These are phyloP conservation scores for Fusarium beomiforme DNA, from an alignment of 2,329 filamentous ascomycete genomes.

Conservation along the genomic window DNA sequence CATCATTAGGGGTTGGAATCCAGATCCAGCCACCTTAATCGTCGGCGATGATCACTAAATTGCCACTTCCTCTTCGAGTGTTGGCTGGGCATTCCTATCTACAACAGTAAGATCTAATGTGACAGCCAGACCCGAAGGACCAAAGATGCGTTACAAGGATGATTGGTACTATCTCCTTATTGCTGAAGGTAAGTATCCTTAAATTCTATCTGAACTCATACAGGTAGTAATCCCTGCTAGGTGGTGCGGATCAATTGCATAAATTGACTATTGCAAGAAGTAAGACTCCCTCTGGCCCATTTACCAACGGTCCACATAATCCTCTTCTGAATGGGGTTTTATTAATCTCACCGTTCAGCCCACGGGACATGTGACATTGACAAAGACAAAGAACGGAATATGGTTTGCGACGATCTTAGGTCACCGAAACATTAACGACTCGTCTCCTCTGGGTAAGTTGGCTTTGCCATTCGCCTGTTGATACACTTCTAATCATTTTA, in stretches of 20 bases:
- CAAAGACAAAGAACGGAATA: background rate
- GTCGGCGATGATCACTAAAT: background rate
- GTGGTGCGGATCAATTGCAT: background rate
- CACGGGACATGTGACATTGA: background rate
- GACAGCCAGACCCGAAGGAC: background rate
- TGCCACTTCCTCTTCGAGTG: background rate
- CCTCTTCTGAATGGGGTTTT: background rate
- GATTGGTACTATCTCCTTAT: background rate
- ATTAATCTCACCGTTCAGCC: background rate
- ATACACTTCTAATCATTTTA: rapidly evolving
- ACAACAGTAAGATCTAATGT: background rate
- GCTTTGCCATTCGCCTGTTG: rapidly evolving
- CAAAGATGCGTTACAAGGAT: background rate
- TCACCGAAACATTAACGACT: background rate
- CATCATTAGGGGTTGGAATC: background rate
- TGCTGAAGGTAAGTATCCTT: background rate
- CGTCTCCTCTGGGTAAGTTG: background rate
- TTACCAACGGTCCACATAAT: background rate
- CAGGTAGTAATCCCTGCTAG: background rate
- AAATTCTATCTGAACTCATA: rapidly evolving
- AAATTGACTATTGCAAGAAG: background rate
- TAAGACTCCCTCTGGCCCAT: background rate
- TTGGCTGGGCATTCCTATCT: background rate
- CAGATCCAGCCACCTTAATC: background rate
- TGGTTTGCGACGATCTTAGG: background rate